Evolutionary conservation across 2,329 filamentous ascomycete genomes (phyloP), one percentile per base, ranked within the genome.

Genomic region (Epichloe elymi): DNA sequence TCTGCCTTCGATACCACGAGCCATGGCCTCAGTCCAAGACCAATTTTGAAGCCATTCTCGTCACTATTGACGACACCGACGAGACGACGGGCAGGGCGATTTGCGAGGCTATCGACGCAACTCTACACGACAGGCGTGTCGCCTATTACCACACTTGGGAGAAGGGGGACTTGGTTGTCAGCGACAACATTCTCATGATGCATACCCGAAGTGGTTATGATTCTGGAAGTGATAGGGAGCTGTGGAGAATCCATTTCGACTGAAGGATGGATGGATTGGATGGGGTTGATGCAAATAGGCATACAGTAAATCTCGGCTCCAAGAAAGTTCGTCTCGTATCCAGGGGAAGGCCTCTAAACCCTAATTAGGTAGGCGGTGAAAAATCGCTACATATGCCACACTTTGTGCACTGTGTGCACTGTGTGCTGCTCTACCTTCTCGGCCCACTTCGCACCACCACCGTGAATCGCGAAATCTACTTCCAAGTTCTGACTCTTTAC

Each of bases 1-100:
- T 73, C 0, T 79, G 76, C 55, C 56, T 80, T 5, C 70, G 75
- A 20, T 80, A 74, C 58, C 75, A 79, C 52, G 73, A 79, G 55
- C 73, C 74, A 0, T 79, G 75, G 75, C 72, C 73, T 0, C 64
- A 70, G 43, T 66, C 63, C n/a, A 74, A 71, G 60, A 78, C 76
- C 0, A 64, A 63, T 14, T 79, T 77, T 43, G 70, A 74, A 7
- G 67, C 72, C 2, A 74, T 70, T 0, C 55, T 67, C 5, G 64
- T 75, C 0, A 61, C 57, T 0, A 70, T 76, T 20, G 73, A 75
- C 23, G 63, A 60, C 1, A 63, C 59, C 2, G 48, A 55, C 11
- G 50, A 56, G 5, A 23, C 59, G 0, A 65, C 69, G n/a, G 64
- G 66, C 38, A 52, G 56, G 0, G 56, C 66, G 1, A 59, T 73